A percentile compares a stretch with the other conserved stretches of the same genome.
phyloP scores from a whole-genome alignment of 192 early-diverging fungal species.

The Gamsiella multidivaricata region DNA sequence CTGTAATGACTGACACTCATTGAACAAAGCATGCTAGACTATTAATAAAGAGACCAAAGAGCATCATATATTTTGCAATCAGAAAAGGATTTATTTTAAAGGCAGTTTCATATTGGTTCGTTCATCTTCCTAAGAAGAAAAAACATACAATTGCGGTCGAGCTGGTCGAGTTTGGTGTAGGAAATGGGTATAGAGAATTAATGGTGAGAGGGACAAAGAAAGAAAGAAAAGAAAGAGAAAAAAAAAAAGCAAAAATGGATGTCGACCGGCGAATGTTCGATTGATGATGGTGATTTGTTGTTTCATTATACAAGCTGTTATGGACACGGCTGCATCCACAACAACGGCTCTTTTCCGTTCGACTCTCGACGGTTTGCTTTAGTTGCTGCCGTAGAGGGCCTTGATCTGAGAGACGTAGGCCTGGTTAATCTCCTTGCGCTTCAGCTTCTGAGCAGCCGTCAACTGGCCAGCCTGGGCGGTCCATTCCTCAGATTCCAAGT shows the following conservation, averaged over 20 bases:
- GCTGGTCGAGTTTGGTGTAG: no score
- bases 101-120: no score
- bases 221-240: neutral
- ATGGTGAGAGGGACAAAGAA: neutral
- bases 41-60: no score
- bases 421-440: constrained; percentile 81
- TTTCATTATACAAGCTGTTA: constrained; percentile 9
- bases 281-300: neutral
- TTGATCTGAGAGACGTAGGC: constrained; percentile 72
- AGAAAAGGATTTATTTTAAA: no score
- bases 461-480: constrained; percentile 86
- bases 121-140: neutral
- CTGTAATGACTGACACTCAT: no score
- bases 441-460: constrained; percentile 97
- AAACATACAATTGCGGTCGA: neutral
- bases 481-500: constrained; percentile 85
- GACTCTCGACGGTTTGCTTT: neutral
- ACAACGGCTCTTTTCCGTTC: no score
- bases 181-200: constrained; percentile 4
- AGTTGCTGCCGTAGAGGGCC: constrained; percentile 52
- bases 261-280: neutral
- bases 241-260: neutral
- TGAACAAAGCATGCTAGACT: no score
- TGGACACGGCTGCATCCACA: no score
- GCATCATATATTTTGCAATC: no score